Percentiles rank a stretch among this genome's conserved stretches.
phyloP scores from a whole-genome alignment of 1,139 yeast genomes.

The Kodamaea arcana region DNA sequence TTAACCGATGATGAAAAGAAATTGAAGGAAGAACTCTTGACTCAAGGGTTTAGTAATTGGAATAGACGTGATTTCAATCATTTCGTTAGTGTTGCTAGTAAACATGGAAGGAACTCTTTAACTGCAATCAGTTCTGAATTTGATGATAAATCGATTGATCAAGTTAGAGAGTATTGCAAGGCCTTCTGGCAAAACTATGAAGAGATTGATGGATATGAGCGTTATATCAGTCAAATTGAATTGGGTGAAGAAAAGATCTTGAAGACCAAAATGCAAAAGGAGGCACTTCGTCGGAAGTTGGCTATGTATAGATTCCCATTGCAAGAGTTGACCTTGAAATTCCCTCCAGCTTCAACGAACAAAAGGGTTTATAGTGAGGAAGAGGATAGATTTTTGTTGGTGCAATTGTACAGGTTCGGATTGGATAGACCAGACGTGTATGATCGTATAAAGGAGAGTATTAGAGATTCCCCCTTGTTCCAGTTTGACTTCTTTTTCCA shows the following conservation, averaged over 20 bases:
- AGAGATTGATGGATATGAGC: constrained; percentile 70
- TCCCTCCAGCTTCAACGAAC: constrained; percentile 55
- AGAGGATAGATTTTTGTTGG: constrained; percentile 67
- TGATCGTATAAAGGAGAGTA: constrained; percentile 59
- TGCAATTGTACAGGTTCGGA: constrained; percentile 64
- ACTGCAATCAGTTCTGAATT: constrained; percentile 60
- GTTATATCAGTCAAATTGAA: constrained; percentile 63
- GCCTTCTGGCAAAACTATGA: constrained; percentile 64
- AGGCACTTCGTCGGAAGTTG: constrained; percentile 60
- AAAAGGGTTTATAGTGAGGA: constrained; percentile 65
- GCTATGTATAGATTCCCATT: constrained; percentile 60
- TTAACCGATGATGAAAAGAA: constrained; percentile 65
- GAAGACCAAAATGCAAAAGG: constrained; percentile 58
- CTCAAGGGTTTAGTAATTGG: constrained; percentile 64
- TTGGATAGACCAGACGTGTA: constrained; percentile 61
- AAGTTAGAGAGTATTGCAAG: constrained; percentile 60
- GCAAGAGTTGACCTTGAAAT: constrained; percentile 57
- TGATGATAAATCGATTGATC: constrained; percentile 63
- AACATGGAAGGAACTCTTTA: constrained; percentile 66
- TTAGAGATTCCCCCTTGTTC: constrained; percentile 58
- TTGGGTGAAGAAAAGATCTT: constrained; percentile 70
- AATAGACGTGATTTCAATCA: constrained; percentile 68
- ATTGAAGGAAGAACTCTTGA: constrained; percentile 50
- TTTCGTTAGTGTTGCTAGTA: constrained; percentile 56
- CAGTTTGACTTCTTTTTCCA: constrained; percentile 71